phyloP scores from a whole-genome alignment of 805 yeast species.

The Cephaloascus albidus region DNA sequence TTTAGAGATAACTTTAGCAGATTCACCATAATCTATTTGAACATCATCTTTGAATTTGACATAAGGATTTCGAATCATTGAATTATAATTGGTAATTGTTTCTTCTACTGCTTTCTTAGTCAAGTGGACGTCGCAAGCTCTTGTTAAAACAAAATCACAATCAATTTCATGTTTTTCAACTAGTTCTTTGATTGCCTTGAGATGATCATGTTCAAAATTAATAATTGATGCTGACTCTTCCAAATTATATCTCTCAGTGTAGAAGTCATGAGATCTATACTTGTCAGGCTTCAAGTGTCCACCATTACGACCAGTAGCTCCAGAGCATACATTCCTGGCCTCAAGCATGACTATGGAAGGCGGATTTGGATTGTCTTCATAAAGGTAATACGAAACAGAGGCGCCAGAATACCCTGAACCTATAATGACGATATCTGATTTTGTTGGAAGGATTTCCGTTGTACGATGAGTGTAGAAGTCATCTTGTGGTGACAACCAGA shows the following conservation, averaged over 20 bases:
- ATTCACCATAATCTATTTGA: slow-evolving; percentile 20
- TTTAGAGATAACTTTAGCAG: slow-evolving; percentile 16
- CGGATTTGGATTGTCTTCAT: slow-evolving; percentile 12
- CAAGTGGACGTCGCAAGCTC: slow-evolving; percentile 17
- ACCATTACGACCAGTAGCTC: slow-evolving; percentile 42
- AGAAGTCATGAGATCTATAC: slow-evolving; percentile 5
- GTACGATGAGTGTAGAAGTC: slow-evolving; percentile 8
- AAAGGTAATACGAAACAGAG: slow-evolving; percentile 24
- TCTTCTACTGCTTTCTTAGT: slow-evolving; percentile 5
- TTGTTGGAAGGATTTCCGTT: slow-evolving; percentile 18
- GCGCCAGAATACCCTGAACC: slow-evolving; percentile 40
- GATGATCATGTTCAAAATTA: slow-evolving; percentile 25
- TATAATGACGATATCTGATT: slow-evolving; percentile 27
- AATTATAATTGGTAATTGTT: slow-evolving; percentile 9
- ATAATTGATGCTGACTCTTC: slow-evolving; percentile 22
- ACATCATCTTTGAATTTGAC: slow-evolving; percentile 18
- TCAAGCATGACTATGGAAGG: slow-evolving; percentile 20
- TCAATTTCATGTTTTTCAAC: slow-evolving; percentile 22
- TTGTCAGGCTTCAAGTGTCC: slow-evolving; percentile 28
- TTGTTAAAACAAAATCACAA: slow-evolving; percentile 23
- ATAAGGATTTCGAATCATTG: slow-evolving; percentile 14
- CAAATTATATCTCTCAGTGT: slow-evolving; percentile 10
- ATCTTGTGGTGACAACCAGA: slow-evolving; percentile 12
- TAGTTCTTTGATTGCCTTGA: slow-evolving; percentile 18
- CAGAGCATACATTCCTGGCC: slow-evolving; percentile 28